phyloP scores from a whole-genome alignment of 768 basidiomycete genomes.

The Naganishia antarctica region DNA sequence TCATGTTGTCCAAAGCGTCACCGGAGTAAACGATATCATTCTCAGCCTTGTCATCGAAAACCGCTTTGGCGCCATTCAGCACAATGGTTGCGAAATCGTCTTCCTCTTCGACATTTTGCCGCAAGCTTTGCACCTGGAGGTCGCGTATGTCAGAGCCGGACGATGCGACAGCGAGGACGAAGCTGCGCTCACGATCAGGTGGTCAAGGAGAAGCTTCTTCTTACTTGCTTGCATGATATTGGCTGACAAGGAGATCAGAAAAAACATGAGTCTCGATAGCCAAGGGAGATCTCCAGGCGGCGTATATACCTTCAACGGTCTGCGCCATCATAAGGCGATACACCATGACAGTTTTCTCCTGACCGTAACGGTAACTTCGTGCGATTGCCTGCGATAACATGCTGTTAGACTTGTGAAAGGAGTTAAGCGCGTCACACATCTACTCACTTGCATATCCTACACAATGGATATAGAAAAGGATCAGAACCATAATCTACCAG shows the following conservation, averaged over 20 bases:
- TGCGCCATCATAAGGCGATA: slow-evolving; percentile 95
- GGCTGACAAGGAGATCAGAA: slow-evolving; percentile 54
- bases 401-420: not conserved
- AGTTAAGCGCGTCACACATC: not conserved
- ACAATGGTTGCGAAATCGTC: slow-evolving; percentile 77
- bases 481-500: not conserved
- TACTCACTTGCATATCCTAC: slow-evolving; percentile 72
- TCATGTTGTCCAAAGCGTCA: slow-evolving; percentile 74
- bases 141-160: slow-evolving; percentile 28
- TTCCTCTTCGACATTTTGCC: slow-evolving; percentile 65
- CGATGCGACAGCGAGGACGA: not conserved
- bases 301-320: slow-evolving; percentile 70
- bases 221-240: slow-evolving; percentile 89
- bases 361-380: slow-evolving; percentile 88
- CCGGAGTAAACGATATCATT: slow-evolving; percentile 67
- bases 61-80: slow-evolving; percentile 76
- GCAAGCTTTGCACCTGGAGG: slow-evolving; percentile 67
- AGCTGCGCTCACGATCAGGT: slow-evolving; percentile 65
- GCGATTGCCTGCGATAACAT: slow-evolving; percentile 71
- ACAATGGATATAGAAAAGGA: too few species aligned
- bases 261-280: not conserved
- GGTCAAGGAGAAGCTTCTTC: slow-evolving; percentile 88
- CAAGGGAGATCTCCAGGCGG: not conserved
- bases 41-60: slow-evolving; percentile 61
- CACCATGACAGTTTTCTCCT: slow-evolving; percentile 86